Evolutionary conservation across 1,284 basidiomycete genomes (phyloP).

Genomic region (Moniliella sp.): DNA sequence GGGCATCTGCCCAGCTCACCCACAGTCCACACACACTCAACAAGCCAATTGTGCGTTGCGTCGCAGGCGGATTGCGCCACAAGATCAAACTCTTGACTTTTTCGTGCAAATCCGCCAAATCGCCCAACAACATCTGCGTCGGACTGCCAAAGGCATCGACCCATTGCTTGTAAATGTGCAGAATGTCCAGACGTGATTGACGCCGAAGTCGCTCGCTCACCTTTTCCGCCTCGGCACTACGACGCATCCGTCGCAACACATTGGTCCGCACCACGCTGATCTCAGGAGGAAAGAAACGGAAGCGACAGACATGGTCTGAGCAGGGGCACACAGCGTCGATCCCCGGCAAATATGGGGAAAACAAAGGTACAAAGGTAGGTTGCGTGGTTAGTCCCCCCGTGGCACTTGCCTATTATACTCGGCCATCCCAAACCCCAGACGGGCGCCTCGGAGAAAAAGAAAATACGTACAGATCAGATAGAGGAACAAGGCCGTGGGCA

Average conservation of each 20-base stretch:
- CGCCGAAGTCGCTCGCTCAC: slow-evolving; percentile 22
- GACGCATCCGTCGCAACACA: slow-evolving; percentile 25
- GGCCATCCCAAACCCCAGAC: background rate
- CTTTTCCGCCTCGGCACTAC: slow-evolving; percentile 26
- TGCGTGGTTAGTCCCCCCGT: background rate
- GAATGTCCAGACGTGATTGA: slow-evolving; percentile 24
- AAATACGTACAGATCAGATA: background rate
- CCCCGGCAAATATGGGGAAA: no score
- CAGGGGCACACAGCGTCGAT: background rate
- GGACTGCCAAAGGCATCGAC: slow-evolving; percentile 15
- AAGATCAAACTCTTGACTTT: slow-evolving; percentile 30
- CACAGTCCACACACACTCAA: slow-evolving; percentile 13
- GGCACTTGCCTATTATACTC: no score
- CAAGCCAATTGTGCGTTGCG: slow-evolving; percentile 14
- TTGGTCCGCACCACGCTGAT: slow-evolving; percentile 24
- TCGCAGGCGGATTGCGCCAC: slow-evolving; percentile 26
- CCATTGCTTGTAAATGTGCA: slow-evolving; percentile 28
- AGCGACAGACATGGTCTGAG: slow-evolving; percentile 18
- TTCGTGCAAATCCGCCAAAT: slow-evolving; percentile 29
- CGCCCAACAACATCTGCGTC: slow-evolving; percentile 16
- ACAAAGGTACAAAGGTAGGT: background rate
- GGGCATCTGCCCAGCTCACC: slow-evolving; percentile 16
- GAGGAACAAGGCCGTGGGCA: slow-evolving; percentile 27
- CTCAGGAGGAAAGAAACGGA: slow-evolving; percentile 30
- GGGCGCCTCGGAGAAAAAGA: background rate